Evolutionary conservation across 78 protist genomes (phyloP).

Genomic region (Dictyostelium purpureum): DNA sequence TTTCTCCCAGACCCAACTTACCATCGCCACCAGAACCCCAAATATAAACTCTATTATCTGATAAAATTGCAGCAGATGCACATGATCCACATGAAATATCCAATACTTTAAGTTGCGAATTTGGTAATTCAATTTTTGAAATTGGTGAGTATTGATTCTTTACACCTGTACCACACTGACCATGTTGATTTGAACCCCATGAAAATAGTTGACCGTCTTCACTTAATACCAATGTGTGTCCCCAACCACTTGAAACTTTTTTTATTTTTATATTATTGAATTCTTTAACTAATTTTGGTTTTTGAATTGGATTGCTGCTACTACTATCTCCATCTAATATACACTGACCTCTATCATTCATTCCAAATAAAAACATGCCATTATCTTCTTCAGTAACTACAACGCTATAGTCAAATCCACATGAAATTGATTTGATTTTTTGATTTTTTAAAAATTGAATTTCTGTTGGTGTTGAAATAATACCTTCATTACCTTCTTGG

Average conservation of each 20-base stretch:
- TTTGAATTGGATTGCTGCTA: background rate
- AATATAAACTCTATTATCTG: constrained; percentile 10
- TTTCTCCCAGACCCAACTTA: constrained; percentile 31
- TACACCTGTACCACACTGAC: constrained; percentile 52
- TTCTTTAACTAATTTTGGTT: background rate
- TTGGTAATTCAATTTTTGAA: background rate
- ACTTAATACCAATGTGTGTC: constrained; percentile 19
- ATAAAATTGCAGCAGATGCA: constrained; percentile 6
- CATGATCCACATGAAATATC: constrained; percentile 47
- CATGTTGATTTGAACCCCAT: constrained; percentile 70
- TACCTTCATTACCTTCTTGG: background rate
- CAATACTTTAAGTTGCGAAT: background rate
- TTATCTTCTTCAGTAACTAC: background rate
- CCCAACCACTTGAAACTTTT: constrained; percentile 51
- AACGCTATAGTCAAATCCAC: constrained; percentile 48
- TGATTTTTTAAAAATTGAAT: background rate
- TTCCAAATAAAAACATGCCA: constrained; percentile 50
- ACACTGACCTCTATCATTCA: constrained; percentile 61
- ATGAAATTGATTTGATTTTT: constrained; percentile 15
- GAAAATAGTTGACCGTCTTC: background rate
- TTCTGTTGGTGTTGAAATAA: background rate
- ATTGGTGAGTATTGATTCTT: background rate
- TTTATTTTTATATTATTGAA: background rate
- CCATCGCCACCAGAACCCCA: constrained; percentile 75
- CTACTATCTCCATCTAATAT: background rate